Evolutionary conservation across 495 filamentous ascomycete genomes (phyloP).

Genomic region (Neurospora sp.): DNA sequence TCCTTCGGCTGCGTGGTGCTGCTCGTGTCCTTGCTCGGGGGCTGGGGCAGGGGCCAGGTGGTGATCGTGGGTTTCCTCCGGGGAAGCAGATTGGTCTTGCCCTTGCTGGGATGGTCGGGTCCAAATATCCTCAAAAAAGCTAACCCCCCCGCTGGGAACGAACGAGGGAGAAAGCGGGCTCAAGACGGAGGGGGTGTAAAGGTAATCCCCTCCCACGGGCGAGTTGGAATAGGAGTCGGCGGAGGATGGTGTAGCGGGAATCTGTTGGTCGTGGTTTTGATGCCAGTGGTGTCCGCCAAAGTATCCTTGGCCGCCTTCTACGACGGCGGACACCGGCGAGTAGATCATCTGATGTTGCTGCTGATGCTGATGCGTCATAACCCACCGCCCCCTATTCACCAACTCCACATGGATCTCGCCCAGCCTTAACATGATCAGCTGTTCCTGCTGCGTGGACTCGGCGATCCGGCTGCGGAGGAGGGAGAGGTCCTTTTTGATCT

Average conservation of each 20-base stretch:
- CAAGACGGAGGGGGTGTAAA: slow-evolving; percentile 1
- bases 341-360: not conserved
- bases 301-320: slow-evolving; percentile 17
- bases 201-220: not conserved
- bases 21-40: not conserved
- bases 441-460: slow-evolving; percentile 31
- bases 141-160: not conserved
- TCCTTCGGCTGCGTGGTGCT: too few relatives aligned
- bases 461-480: slow-evolving; percentile 16
- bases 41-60: not conserved
- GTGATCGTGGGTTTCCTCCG: not conserved
- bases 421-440: slow-evolving; percentile 26
- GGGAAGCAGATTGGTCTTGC: not conserved
- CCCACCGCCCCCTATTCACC: slow-evolving; percentile 27
- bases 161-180: slow-evolving; percentile 8
- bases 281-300: slow-evolving; percentile 16
- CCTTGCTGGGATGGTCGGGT: not conserved
- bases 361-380: slow-evolving; percentile 18
- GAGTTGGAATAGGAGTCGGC: not conserved
- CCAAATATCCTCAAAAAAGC: slow-evolving; percentile 12
- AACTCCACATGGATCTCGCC: slow-evolving; percentile 36
- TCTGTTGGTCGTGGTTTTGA: not conserved
- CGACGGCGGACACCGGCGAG: slow-evolving; percentile 1
- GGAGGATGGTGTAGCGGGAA: not conserved
- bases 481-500: slow-evolving; percentile 6